Evolutionary conservation across 441 rosid species (phyloP).

Genomic region (Erodium chrysanthum): DNA sequence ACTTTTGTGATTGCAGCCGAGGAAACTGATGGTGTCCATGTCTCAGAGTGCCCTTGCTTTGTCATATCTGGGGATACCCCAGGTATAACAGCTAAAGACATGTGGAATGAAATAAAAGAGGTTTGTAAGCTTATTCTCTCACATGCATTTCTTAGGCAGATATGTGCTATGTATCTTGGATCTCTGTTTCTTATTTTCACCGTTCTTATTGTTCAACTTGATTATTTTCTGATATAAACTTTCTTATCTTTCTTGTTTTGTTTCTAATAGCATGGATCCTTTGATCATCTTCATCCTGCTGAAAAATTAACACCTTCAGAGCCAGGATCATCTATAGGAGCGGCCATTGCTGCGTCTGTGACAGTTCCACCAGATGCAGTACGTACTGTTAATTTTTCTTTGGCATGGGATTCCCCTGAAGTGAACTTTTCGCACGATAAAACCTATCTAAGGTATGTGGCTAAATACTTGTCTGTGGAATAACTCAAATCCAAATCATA

Average conservation of each 20-base stretch:
- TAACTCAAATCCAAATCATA: not conserved
- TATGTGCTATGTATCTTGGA: not conserved
- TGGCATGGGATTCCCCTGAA: slow-evolving; percentile 95
- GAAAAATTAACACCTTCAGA: slow-evolving; percentile 41
- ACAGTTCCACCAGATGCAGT: slow-evolving; percentile 40
- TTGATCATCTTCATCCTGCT: slow-evolving; percentile 40
- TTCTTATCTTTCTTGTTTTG: not conserved
- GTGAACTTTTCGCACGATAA: slow-evolving; percentile 47
- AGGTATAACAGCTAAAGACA: not conserved
- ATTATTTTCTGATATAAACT: not conserved
- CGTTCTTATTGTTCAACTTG: not conserved
- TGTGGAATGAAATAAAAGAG: slow-evolving; percentile 8
- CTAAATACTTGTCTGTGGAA: not conserved
- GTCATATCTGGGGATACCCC: slow-evolving; percentile 6
- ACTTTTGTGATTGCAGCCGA: slow-evolving; percentile 25
- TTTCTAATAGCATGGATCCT: slow-evolving; percentile 51
- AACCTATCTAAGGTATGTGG: slow-evolving; percentile 53
- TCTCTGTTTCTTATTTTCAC: not conserved
- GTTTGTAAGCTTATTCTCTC: not conserved
- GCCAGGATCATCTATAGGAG: slow-evolving; percentile 74
- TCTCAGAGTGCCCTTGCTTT: slow-evolving; percentile 9
- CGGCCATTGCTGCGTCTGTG: slow-evolving; percentile 75
- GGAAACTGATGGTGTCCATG: slow-evolving; percentile 6
- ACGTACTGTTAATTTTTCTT: slow-evolving; percentile 54
- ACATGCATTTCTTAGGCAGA: not conserved